These are phyloP conservation scores for Adansonia rubrostipa DNA, from an alignment of 441 rosid genomes.

Conservation along the genomic window DNA sequence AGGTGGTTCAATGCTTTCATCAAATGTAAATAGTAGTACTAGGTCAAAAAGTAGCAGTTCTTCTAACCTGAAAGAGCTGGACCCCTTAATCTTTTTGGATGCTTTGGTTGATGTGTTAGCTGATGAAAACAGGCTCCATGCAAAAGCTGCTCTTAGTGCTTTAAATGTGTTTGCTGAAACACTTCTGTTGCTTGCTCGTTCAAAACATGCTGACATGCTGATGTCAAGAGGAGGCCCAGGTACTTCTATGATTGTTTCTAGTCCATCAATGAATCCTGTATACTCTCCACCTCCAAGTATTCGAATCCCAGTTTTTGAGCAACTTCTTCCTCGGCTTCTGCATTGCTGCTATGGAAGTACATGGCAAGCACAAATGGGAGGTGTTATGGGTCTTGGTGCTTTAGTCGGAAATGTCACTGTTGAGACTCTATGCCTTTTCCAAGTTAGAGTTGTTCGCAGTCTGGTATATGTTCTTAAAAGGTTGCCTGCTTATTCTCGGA, in stretches of 20 bases:
- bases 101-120: conserved; percentile 94
- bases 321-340: conserved; percentile 92
- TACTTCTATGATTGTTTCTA: conserved; percentile 95
- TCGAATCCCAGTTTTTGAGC: conserved; percentile 93
- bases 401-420: conserved; percentile 97
- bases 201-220: conserved; percentile 78
- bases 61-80: conserved; percentile 80
- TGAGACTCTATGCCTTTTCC: conserved; percentile 85
- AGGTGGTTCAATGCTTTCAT: conserved; percentile 59
- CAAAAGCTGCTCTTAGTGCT: conserved; percentile 88
- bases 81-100: conserved; percentile 87
- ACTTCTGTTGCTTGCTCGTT: conserved; percentile 84
- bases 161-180: conserved; percentile 90
- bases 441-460: conserved; percentile 85
- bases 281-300: conserved; percentile 94
- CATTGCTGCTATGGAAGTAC: conserved; percentile 96
- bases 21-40: conserved; percentile 52
- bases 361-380: conserved; percentile 99
- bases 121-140: conserved; percentile 87
- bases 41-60: conserved; percentile 58
- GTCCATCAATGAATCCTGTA: conserved; percentile 98
- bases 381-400: conserved; percentile 97
- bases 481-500: conserved; percentile 90
- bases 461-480: conserved; percentile 91
- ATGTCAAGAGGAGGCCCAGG: conserved; percentile 85